Conservation (phyloP, 768 basidiomycete species). For the Phlegmacium glaucopus region DNA sequence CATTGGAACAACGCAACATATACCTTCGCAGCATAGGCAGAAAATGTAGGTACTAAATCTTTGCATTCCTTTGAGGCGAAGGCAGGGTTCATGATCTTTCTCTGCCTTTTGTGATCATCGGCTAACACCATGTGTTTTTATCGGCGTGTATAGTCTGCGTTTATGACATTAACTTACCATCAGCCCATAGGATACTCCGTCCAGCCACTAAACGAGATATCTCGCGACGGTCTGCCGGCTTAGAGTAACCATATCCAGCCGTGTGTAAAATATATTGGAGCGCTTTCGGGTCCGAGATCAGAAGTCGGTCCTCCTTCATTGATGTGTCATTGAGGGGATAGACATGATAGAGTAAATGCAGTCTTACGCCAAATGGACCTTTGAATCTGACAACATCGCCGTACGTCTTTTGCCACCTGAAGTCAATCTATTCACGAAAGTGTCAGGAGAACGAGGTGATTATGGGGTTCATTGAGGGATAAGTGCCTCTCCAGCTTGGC, state of each 20-base stretch:
- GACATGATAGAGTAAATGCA: background rate
- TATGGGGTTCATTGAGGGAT: conserved; percentile 5
- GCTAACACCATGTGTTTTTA: conserved; percentile 12
- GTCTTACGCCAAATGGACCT: conserved; percentile 34
- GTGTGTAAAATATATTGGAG: conserved; percentile 43
- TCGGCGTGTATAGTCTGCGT: background rate
- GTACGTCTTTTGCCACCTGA: conserved; percentile 41
- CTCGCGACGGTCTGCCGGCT: conserved; percentile 35
- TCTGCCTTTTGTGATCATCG: conserved; percentile 42
- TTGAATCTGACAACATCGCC: conserved; percentile 38
- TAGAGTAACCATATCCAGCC: conserved; percentile 40
- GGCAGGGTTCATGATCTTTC: conserved; percentile 43
- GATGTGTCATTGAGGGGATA: background rate
- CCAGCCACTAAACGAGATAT: conserved; percentile 33
- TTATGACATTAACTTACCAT: conserved; percentile 25
- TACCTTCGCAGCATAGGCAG: conserved; percentile 31
- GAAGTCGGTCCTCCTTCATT: conserved; percentile 39
- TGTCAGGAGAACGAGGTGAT: conserved; percentile 7
- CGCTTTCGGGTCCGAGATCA: conserved; percentile 48
- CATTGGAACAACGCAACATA: background rate
- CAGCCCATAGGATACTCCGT: conserved; percentile 35
- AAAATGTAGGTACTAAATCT: conserved; percentile 25
- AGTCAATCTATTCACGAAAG: conserved; percentile 31
- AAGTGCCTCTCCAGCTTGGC: conserved; percentile 31
- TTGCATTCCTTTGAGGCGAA: conserved; percentile 44